Evolutionary conservation across 1,284 basidiomycete species (phyloP).

Genomic region (Phellinidium pouzarii): DNA sequence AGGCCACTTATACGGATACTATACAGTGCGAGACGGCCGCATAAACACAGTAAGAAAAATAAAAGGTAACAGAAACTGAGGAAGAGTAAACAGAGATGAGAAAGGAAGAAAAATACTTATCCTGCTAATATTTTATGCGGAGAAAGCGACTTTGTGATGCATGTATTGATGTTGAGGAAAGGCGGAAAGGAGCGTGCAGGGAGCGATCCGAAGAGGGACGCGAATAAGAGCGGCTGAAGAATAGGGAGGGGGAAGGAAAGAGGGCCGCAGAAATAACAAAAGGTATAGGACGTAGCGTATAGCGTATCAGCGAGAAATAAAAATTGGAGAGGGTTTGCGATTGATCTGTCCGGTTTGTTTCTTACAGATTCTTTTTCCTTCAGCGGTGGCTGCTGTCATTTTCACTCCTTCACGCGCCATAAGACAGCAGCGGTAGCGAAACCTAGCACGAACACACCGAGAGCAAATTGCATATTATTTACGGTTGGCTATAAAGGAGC

Average conservation of each 20-base stretch:
- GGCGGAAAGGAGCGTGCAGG: constrained; percentile 1
- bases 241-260: constrained; percentile 1
- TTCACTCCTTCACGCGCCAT: constrained; percentile 20
- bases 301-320: background rate
- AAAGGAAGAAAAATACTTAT: constrained; percentile 1
- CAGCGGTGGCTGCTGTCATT: background rate
- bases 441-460: constrained; percentile 18
- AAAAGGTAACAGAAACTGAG: background rate
- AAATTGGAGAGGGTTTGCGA: background rate
- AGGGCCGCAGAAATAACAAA: background rate
- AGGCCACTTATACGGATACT: background rate
- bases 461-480: constrained; percentile 12
- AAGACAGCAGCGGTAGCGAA: constrained; percentile 18
- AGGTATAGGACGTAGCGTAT: background rate
- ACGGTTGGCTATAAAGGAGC: background rate
- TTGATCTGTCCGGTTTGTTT: background rate
- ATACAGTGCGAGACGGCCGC: background rate
- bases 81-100: background rate
- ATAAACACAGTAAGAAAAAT: background rate
- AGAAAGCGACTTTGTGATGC: background rate
- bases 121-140: constrained; percentile 7
- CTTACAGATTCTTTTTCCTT: constrained; percentile 4
- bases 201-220: background rate
- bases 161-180: background rate
- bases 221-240: background rate